Evolutionary conservation across 2,329 filamentous ascomycete genomes (phyloP).

Genomic region (Phialocephala subalpina): DNA sequence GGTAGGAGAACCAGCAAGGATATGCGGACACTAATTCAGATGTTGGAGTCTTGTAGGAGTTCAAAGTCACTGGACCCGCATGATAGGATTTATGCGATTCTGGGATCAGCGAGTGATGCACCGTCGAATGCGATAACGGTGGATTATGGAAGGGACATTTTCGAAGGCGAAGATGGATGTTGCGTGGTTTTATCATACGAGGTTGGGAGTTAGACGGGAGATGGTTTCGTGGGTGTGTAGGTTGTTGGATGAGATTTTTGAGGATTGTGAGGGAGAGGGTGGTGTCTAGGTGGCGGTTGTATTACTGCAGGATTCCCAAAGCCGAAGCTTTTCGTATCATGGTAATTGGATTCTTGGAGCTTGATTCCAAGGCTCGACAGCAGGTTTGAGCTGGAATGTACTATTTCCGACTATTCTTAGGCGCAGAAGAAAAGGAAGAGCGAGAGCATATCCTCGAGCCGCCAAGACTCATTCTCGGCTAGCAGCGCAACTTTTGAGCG

Average conservation of each 20-base stretch:
- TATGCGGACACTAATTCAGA: background rate
- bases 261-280: slow-evolving; percentile 1
- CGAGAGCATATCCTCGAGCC: no score
- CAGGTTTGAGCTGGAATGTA: no score
- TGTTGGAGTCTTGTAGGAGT: slow-evolving; percentile 6
- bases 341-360: no score
- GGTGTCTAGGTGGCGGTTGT: no score
- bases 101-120: background rate
- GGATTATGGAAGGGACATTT: slow-evolving; percentile 10
- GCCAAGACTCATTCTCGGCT: no score
- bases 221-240: slow-evolving; percentile 6
- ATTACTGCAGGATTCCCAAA: no score
- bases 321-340: no score
- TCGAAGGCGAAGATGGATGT: slow-evolving; percentile 16
- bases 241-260: slow-evolving; percentile 13
- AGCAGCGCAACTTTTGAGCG: no score
- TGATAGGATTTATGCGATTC: slow-evolving; percentile 17
- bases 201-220: background rate
- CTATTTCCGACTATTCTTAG: no score
- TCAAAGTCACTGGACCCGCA: slow-evolving; percentile 8
- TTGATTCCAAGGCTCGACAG: no score
- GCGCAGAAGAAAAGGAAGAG: no score
- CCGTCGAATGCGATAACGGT: background rate
- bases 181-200: slow-evolving; percentile 13
- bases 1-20: background rate